Base-by-base conservation (phyloP, 2,329 filamentous ascomycete species). In the Pyrenophora seminiperda region DNA sequence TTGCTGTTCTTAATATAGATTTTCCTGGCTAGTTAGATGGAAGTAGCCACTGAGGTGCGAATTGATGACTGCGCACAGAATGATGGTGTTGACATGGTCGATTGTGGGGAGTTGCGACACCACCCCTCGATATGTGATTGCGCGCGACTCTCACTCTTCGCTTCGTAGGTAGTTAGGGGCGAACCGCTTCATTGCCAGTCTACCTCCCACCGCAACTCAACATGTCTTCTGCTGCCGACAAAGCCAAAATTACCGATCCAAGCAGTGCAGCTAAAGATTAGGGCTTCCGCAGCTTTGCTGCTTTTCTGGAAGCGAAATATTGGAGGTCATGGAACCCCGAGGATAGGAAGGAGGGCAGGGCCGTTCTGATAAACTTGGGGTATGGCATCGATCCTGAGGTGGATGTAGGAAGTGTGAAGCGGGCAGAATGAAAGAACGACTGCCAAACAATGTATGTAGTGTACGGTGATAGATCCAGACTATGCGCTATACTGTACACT, bases 321-420 rank as follows among this genome's bases (percentile, higher is more conserved):
- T 56, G 60, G 11, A 22, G 44, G 2, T 29, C 61, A 1, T 49
- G 29, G 7, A 47, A 56, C 3, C 1, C 14, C 3, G 53, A 61
- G 7, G 60, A 63, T 45, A 50, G 62, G 11, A 9, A 65, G 29
- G 58, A 66, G 41, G 63, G 55, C 22, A 65, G 47, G 43, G 51
- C 46, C 2, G 61, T 66, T 15, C 15, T 65, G 52, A 49, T 50
- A 47, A 58, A 11, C 1, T 63, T 63, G 59, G 54, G 61, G 5
- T 64, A 64, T 50, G 42, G 46, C 7, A 43, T 56, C 14, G 27
- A 7, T 29, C 17, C 7, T 13, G 20, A 13, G 13, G 3, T n/a
- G 10, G 7, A 2, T 15, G 15, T n/a, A n/a, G n/a, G 18, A 10
- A 17, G 11, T 31, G 14, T 18, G 10, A 17, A 31, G 17, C n/a